These are phyloP conservation scores for Telfairia occidentalis DNA, from an alignment of 331 rosid species.

Conservation along the genomic window DNA sequence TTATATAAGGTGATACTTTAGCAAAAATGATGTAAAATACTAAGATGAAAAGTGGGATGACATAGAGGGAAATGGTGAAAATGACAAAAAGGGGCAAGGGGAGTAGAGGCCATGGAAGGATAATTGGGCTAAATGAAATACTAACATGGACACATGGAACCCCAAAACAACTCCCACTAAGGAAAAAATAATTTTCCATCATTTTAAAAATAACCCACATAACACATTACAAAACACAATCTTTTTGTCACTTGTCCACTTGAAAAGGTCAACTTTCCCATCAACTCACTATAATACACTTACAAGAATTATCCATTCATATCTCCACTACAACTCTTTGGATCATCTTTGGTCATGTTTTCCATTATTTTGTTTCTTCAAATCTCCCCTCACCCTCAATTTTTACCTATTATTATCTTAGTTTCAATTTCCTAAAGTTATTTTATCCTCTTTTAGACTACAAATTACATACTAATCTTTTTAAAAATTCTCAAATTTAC, in stretches of 20 bases:
- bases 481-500: too few species aligned
- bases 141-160: constrained; percentile 27
- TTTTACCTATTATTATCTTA: neutral
- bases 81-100: constrained; percentile 20
- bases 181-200: constrained; percentile 27
- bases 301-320: neutral
- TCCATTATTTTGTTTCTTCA: constrained; percentile 3
- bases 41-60: neutral
- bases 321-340: constrained; percentile 1
- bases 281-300: constrained; percentile 5
- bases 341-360: neutral
- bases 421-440: neutral
- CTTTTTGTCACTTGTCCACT: constrained; percentile 35
- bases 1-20: neutral
- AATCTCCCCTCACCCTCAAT: neutral
- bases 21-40: neutral
- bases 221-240: constrained; percentile 17
- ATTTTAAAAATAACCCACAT: constrained; percentile 5
- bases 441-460: neutral
- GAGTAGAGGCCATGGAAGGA: neutral
- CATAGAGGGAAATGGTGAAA: constrained; percentile 10
- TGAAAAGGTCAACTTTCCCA: constrained; percentile 38
- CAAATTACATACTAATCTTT: too few species aligned
- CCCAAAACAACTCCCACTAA: constrained; percentile 28
- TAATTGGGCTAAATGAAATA: constrained; percentile 20